Base-by-base conservation (phyloP, 1,284 basidiomycete species). In the Trametes hirsuta region DNA sequence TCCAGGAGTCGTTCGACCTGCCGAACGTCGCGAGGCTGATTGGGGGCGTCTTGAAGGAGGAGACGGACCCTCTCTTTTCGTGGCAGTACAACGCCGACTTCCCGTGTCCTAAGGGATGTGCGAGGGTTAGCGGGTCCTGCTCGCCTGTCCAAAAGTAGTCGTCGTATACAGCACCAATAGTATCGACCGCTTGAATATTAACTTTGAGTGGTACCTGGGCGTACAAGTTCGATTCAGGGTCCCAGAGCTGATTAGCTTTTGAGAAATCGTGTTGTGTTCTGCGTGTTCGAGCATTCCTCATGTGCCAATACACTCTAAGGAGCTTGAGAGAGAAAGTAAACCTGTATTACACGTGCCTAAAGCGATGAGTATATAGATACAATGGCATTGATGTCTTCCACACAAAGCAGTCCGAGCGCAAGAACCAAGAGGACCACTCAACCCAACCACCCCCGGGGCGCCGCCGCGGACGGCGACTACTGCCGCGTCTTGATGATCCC, bases 401-500 rank as follows among this genome's bases (percentile, higher is more conserved):
- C 56, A 61, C 53, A 62, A 48, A 56, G 56, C 51, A 62, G 57
- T 60, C 58, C 59, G 58, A 54, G 44, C 48, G 47, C 61, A n/a
- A 59, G 40, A 64, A 48, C 37, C 49, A 61, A 47, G 47, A 56
- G 18, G 36, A 44, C 40, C 45, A 50, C 48, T 36, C 39, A 37
- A 50, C 49, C 12, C 37, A 8, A 30, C 36, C 47, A 34, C 36
- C 21, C 34, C 36, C 40, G 10, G 10, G 22, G 5, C 40, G 1
- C 1, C 50, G 18, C 18, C 18, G 18, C 56, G 36, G 39, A 48
- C n/a, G 21, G 14, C 46, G 21, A 62, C 81, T 77, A 91, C 70
- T 88, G 24, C 30, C 47, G 79, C 44, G 89, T 90, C 74, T 81
- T 84, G 79, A 97, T 96, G 72, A 98, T 94, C 59, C 96, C 96